Evolutionary conservation across 441 rosid genomes (phyloP), one percentile per base, ranked within the genome.

Genomic region (Isatis lusitanica): DNA sequence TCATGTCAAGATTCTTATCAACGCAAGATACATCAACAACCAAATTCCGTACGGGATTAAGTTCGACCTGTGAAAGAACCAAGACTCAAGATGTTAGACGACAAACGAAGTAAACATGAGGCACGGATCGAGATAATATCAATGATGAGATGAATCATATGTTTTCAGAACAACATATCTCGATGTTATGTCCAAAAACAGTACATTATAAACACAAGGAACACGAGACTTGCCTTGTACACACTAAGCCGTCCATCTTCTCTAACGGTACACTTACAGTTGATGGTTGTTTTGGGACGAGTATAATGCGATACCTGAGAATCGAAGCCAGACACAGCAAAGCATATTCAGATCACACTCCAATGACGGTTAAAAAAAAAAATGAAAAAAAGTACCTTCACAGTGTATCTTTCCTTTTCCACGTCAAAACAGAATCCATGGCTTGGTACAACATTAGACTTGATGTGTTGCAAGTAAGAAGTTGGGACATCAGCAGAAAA

Each of bases 1-100:
- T 85, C 76, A 87, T 74, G 74, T 89, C 97, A 3, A 85, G 70
- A 79, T 82, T 78, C 84, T 80, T 83, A 52, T 83, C 76, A 51
- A 85, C 82, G 77, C 94, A 89, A 3, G 90, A 84, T 68, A 89
- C 75, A 58, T 87, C 93, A 4, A 55, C 58, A 9, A 84, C 80
- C 83, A 87, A 28, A 43, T 84, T 81, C 17, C 88, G 84, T 40
- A 83, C 66, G 21, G 11, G 85, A 48, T 76, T 76, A 40, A 82
- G 74, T 59, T 86, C 85, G 3, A 82, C 78, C 96, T 87, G 53
- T 44, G 1, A 3, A 18, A 38, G 40, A 66, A 66, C n/a, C 71
- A 39, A 74, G 61, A 60, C 15, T 38, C 52, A 72, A 40, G 70
- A 38, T 36, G 5, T 5, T 24, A 26, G 35, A 26, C 7, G 46